Conservation (phyloP, 1,284 basidiomycete species). For the Prillingera fragicola region DNA sequence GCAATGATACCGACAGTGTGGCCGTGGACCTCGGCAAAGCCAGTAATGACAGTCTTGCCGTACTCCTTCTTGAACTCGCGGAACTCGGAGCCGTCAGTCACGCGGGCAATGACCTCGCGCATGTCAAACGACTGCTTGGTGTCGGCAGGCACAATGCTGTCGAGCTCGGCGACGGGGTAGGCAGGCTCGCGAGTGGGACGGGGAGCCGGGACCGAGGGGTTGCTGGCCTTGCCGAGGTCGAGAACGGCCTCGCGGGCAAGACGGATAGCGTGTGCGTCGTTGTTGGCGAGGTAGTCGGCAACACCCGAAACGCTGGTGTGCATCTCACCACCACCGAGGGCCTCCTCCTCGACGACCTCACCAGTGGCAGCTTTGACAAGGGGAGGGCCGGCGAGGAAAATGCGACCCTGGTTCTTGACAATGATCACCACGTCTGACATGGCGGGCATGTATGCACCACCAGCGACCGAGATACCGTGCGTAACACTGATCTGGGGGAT, state of each 20-base stretch:
- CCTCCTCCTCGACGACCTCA: slow-evolving; percentile 87
- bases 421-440: slow-evolving; percentile 97
- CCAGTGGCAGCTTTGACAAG: slow-evolving; percentile 93
- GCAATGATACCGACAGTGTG: slow-evolving; percentile 80
- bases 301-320: slow-evolving; percentile 91
- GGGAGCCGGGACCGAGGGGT: slow-evolving; percentile 6
- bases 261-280: slow-evolving; percentile 81
- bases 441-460: slow-evolving; percentile 75
- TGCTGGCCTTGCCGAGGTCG: slow-evolving; percentile 58
- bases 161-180: slow-evolving; percentile 72
- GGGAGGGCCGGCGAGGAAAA: slow-evolving; percentile 93
- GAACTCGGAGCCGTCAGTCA: slow-evolving; percentile 87
- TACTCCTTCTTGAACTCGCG: slow-evolving; percentile 95
- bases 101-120: slow-evolving; percentile 82
- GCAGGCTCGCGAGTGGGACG: slow-evolving; percentile 54
- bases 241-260: slow-evolving; percentile 76
- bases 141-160: slow-evolving; percentile 87
- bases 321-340: slow-evolving; percentile 76
- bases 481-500: slow-evolving; percentile 90
- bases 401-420: slow-evolving; percentile 81
- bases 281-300: slow-evolving; percentile 81
- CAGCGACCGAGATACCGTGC: slow-evolving; percentile 88
- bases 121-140: slow-evolving; percentile 84
- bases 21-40: slow-evolving; percentile 85
- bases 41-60: slow-evolving; percentile 82